Evolutionary conservation across 106 monocot species (phyloP).

Genomic region (Dendrobium nobile): DNA sequence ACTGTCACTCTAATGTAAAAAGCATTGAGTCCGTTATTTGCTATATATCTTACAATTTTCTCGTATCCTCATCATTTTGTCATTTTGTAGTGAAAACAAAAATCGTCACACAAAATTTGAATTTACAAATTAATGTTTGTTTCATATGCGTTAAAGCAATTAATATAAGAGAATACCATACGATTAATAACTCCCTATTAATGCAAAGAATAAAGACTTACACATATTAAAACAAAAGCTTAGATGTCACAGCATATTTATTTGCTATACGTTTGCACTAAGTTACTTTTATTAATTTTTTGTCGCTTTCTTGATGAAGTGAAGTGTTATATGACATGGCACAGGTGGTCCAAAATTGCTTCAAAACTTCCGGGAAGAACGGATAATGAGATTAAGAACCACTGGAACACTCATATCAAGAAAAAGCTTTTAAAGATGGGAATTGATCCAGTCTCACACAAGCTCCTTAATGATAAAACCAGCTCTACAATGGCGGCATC

Average conservation of each 20-base stretch:
- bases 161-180: too few relatives aligned
- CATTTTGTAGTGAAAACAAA: too few relatives aligned
- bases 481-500: background rate
- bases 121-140: too few relatives aligned
- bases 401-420: slow-evolving; percentile 90
- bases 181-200: too few relatives aligned
- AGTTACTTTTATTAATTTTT: background rate
- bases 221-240: background rate
- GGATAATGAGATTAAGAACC: slow-evolving; percentile 87
- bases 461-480: slow-evolving; percentile 29
- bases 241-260: background rate
- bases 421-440: slow-evolving; percentile 49
- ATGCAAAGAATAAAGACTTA: background rate
- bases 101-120: too few relatives aligned
- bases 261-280: background rate
- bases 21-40: too few relatives aligned
- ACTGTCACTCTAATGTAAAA: too few relatives aligned
- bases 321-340: background rate
- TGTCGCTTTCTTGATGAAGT: background rate
- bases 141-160: too few relatives aligned
- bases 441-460: slow-evolving; percentile 11
- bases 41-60: too few relatives aligned
- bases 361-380: slow-evolving; percentile 73
- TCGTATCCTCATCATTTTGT: too few relatives aligned
- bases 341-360: slow-evolving; percentile 85